Percentiles rank a stretch among this genome's conserved stretches.
Evolutionary conservation across 768 basidiomycete genomes (phyloP).

Genomic region (Suillus sp.): DNA sequence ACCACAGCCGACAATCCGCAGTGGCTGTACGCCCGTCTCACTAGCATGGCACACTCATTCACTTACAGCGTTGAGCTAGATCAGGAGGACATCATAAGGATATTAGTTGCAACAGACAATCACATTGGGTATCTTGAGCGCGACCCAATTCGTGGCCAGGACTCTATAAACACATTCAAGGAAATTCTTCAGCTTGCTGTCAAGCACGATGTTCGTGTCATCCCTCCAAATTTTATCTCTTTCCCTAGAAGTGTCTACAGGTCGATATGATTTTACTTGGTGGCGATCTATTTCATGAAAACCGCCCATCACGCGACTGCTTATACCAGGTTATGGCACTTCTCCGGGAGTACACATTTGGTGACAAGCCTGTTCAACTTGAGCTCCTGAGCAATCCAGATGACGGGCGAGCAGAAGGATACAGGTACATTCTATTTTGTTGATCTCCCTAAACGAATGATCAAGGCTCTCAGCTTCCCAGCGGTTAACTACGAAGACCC

Average conservation of each 20-base stretch:
- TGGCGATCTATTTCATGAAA: constrained; percentile 98
- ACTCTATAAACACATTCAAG: constrained; percentile 92
- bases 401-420: constrained; percentile 85
- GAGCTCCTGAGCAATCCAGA: constrained; percentile 92
- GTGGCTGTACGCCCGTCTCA: constrained; percentile 2
- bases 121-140: constrained; percentile 95
- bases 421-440: constrained; percentile 57
- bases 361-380: constrained; percentile 85
- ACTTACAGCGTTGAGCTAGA: constrained; percentile 35
- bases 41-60: not conserved
- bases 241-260: constrained; percentile 39
- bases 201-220: constrained; percentile 74
- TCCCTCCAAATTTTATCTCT: not conserved
- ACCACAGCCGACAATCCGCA: not conserved
- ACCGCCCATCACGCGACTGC: constrained; percentile 88
- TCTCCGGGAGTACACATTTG: constrained; percentile 87
- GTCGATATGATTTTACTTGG: constrained; percentile 95
- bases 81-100: constrained; percentile 69
- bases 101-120: constrained; percentile 93
- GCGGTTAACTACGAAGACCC: constrained; percentile 97
- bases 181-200: constrained; percentile 92
- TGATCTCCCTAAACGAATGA: not conserved
- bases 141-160: constrained; percentile 92
- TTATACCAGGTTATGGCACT: constrained; percentile 88
- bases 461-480: constrained; percentile 67